These are phyloP conservation scores for Tetrahymena elliotti DNA, from an alignment of 73 alveolate species.

Conservation along the genomic window DNA sequence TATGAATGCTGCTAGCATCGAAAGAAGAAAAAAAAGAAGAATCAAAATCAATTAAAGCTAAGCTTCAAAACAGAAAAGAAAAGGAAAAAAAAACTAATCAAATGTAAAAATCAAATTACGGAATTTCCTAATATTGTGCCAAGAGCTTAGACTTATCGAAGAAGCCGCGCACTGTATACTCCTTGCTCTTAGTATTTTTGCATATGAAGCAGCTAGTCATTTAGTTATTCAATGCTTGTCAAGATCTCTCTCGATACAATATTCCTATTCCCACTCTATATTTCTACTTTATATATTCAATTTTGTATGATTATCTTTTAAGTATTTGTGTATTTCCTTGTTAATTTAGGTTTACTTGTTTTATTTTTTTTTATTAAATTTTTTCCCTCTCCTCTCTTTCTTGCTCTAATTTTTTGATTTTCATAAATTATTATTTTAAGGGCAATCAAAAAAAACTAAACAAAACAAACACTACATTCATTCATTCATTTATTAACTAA, in stretches of 20 bases:
- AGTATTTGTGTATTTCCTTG: background rate
- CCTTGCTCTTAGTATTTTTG: background rate
- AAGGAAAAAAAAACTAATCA: background rate
- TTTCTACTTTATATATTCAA: background rate
- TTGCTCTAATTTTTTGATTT: background rate
- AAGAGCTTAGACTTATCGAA: background rate
- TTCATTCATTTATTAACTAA: background rate
- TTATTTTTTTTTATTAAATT: background rate
- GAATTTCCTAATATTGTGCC: background rate
- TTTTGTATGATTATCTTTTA: background rate
- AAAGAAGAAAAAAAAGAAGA: background rate
- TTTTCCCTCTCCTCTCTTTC: background rate
- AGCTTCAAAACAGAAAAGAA: background rate
- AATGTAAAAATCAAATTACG: background rate
- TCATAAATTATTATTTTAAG: background rate
- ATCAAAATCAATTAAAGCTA: background rate
- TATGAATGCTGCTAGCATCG: background rate
- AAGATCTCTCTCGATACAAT: background rate
- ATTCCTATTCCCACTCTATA: background rate
- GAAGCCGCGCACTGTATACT: background rate
- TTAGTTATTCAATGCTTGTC: background rate
- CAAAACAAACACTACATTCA: background rate
- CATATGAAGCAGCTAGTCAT: background rate
- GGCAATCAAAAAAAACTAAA: no score
- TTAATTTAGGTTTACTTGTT: background rate